Conservation (phyloP, 805 yeast species). For the Metschnikowia drakensbergensis region DNA sequence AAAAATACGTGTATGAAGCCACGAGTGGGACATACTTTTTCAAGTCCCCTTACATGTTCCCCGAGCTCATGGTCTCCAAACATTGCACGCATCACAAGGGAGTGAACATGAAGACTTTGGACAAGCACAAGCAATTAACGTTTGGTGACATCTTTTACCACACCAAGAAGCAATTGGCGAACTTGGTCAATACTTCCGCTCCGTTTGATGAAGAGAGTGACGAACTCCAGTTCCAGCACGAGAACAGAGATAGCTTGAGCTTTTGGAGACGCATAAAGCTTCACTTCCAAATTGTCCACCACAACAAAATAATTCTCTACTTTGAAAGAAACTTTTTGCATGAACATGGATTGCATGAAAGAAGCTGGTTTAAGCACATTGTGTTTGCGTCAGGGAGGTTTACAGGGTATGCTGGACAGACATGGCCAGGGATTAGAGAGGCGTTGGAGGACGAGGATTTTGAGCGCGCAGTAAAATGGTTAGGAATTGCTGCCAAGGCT, state of each 20-base stretch:
- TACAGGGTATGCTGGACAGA: conserved; percentile 48
- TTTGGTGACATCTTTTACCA: conserved; percentile 25
- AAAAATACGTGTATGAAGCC: conserved; percentile 11
- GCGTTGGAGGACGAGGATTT: conserved; percentile 47
- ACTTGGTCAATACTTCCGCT: conserved; percentile 20
- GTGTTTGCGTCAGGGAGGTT: conserved; percentile 56
- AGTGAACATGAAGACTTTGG: conserved; percentile 7
- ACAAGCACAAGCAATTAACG: conserved; percentile 12
- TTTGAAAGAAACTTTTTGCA: conserved; percentile 54
- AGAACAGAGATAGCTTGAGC: conserved; percentile 28
- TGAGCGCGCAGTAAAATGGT: conserved; percentile 41
- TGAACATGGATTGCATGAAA: conserved; percentile 42
- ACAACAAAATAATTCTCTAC: conserved; percentile 37
- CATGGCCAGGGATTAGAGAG: conserved; percentile 59
- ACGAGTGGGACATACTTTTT: conserved; percentile 7
- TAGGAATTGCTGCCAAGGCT: conserved; percentile 40
- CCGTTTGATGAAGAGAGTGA: conserved; percentile 28
- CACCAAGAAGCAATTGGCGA: conserved; percentile 23
- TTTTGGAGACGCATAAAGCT: conserved; percentile 37
- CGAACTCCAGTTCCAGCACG: conserved; percentile 27
- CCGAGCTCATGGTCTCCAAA: conserved; percentile 14
- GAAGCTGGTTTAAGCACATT: conserved; percentile 63
- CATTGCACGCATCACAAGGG: conserved; percentile 11
- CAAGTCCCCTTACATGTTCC: conserved; percentile 8
- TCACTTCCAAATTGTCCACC: conserved; percentile 27